Conservation (phyloP, 2,329 filamentous ascomycete genomes). For the Aspergillus cejpii region DNA sequence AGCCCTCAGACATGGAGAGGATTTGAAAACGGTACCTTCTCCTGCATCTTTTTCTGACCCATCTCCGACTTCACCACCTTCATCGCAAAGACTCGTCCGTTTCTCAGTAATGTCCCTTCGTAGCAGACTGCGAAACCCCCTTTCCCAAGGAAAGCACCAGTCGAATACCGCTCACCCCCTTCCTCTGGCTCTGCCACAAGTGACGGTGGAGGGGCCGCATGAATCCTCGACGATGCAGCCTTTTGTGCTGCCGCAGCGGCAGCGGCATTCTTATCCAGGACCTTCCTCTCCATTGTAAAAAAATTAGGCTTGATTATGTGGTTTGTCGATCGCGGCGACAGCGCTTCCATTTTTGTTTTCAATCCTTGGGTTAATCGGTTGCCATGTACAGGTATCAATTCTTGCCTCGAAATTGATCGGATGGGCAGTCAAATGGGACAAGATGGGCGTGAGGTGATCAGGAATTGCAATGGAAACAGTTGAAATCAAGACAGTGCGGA, state of each 20-base stretch:
- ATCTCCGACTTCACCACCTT: slow-evolving; percentile 48
- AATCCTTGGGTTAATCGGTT: slow-evolving; percentile 1
- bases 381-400: slow-evolving; percentile 20
- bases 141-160: slow-evolving; percentile 44
- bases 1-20: no score
- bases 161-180: slow-evolving; percentile 41
- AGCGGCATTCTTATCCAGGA: slow-evolving; percentile 33
- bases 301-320: slow-evolving; percentile 40
- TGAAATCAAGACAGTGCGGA: slow-evolving; percentile 8
- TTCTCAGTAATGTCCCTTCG: slow-evolving; percentile 41
- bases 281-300: slow-evolving; percentile 34
- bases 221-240: slow-evolving; percentile 35
- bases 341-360: slow-evolving; percentile 40
- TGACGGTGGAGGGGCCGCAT: slow-evolving; percentile 42
- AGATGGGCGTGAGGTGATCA: slow-evolving; percentile 19
- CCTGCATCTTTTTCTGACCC: slow-evolving; percentile 47
- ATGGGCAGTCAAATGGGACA: slow-evolving; percentile 4
- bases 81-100: slow-evolving; percentile 44
- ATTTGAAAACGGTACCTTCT: slow-evolving; percentile 36
- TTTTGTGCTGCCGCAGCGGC: slow-evolving; percentile 26
- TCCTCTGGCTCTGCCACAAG: slow-evolving; percentile 42
- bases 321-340: slow-evolving; percentile 46
- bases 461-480: slow-evolving; percentile 13
- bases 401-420: slow-evolving; percentile 9
- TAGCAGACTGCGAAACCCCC: slow-evolving; percentile 49